phyloP scores from a whole-genome alignment of 1,139 yeast species.

The Geotrichum klebahnii region DNA sequence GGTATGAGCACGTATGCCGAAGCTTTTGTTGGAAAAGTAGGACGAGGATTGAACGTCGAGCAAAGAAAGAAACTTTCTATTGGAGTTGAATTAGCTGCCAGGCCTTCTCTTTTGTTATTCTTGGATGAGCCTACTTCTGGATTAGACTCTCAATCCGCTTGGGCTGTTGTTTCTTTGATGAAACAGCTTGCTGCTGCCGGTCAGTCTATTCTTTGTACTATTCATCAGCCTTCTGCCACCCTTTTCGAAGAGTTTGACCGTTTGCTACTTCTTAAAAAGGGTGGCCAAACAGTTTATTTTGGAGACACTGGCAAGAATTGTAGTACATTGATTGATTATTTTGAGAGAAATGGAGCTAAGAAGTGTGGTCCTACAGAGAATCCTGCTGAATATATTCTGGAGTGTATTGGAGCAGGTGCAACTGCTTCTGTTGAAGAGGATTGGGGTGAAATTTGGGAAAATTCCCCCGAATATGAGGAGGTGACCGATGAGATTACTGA shows the following conservation, averaged over 20 bases:
- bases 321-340: constrained; percentile 54
- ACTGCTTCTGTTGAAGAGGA: constrained; percentile 60
- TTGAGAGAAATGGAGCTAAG: constrained; percentile 61
- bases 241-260: constrained; percentile 71
- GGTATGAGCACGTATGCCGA: constrained; percentile 59
- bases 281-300: constrained; percentile 73
- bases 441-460: constrained; percentile 59
- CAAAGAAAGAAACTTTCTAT: constrained; percentile 77
- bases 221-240: constrained; percentile 75
- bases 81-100: constrained; percentile 82
- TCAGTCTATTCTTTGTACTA: constrained; percentile 74
- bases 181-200: constrained; percentile 69
- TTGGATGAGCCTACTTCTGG: constrained; percentile 91
- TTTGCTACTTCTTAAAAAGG: constrained; percentile 60
- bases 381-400: constrained; percentile 78
- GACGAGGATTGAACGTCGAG: constrained; percentile 67
- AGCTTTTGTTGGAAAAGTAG: constrained; percentile 61
- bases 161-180: constrained; percentile 51
- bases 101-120: constrained; percentile 70
- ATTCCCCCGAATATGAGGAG: constrained; percentile 49
- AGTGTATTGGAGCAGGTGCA: constrained; percentile 72
- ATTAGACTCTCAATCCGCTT: constrained; percentile 82
- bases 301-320: constrained; percentile 71
- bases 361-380: constrained; percentile 61
- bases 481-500: constrained; percentile 37